Conservation (phyloP, 257 asterid species). For the Knoxia roxburghii region DNA sequence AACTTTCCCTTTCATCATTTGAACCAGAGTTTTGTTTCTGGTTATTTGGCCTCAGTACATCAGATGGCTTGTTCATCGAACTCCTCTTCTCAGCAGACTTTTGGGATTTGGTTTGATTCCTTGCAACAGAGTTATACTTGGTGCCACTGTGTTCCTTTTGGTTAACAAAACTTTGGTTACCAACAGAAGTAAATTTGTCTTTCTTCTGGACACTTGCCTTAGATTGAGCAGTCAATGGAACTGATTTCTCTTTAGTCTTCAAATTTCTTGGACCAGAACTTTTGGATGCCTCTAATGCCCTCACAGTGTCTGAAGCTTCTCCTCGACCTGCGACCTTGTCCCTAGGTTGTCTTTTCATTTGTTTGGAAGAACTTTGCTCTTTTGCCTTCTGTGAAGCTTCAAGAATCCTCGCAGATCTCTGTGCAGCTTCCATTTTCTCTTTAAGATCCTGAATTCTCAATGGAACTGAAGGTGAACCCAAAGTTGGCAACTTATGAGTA, state of each 20-base stretch:
- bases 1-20: conserved; percentile 33
- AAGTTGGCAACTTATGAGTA: conserved; percentile 43
- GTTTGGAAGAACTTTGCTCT: conserved; percentile 37
- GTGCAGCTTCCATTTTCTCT: conserved; percentile 66
- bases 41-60: conserved; percentile 72
- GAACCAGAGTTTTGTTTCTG: conserved; percentile 77
- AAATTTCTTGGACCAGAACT: conserved; percentile 41
- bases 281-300: conserved; percentile 51
- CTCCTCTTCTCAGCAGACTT: conserved; percentile 49
- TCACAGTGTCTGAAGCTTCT: conserved; percentile 32
- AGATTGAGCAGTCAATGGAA: conserved; percentile 46
- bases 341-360: conserved; percentile 41
- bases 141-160: conserved; percentile 44
- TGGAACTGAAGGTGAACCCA: conserved; percentile 64
- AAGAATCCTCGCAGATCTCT: conserved; percentile 35
- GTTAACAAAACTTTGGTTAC: conserved; percentile 41
- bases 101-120: conserved; percentile 37
- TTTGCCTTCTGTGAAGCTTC: conserved; percentile 40
- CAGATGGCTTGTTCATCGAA: conserved; percentile 44
- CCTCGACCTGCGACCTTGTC: conserved; percentile 38
- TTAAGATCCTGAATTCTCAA: conserved; percentile 56
- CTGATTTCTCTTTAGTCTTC: conserved; percentile 57
- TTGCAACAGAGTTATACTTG: conserved; percentile 27
- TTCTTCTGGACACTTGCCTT: conserved; percentile 54
- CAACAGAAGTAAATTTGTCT: conserved; percentile 40